These are phyloP conservation scores for Serendipita indica DNA, from an alignment of 768 basidiomycete species.

Conservation along the genomic window DNA sequence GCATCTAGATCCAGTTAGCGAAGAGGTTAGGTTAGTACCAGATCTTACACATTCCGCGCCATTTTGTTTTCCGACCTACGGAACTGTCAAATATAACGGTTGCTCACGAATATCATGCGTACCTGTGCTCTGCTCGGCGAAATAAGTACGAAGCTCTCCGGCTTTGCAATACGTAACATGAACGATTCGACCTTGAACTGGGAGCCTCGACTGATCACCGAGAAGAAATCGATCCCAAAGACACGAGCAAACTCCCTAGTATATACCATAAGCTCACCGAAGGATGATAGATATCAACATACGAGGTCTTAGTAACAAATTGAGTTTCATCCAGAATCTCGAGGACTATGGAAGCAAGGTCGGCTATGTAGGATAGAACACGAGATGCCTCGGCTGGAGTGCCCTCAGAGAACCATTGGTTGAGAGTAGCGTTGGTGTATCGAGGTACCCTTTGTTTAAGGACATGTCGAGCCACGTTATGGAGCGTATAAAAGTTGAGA, in stretches of 20 bases:
- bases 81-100: constrained; percentile 10
- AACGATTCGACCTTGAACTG: constrained; percentile 99
- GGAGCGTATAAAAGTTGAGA: constrained; percentile 69
- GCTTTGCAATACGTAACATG: constrained; percentile 94
- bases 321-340: constrained; percentile 73
- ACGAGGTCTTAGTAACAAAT: constrained; percentile 83
- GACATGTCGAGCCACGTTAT: constrained; percentile 75
- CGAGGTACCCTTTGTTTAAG: constrained; percentile 63
- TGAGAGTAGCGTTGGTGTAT: constrained; percentile 47
- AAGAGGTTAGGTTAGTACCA: background rate
- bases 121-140: constrained; percentile 84
- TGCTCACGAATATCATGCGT: constrained; percentile 19
- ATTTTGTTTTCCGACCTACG: constrained; percentile 85
- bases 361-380: constrained; percentile 47
- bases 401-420: constrained; percentile 49
- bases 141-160: constrained; percentile 78
- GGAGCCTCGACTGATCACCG: constrained; percentile 85
- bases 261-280: background rate
- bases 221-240: constrained; percentile 94
- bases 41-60: constrained; percentile 63
- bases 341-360: constrained; percentile 52
- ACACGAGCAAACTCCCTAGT: constrained; percentile 89
- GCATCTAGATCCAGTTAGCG: constrained; percentile 31
- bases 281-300: constrained; percentile 19
- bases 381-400: constrained; percentile 39